phyloP scores from a whole-genome alignment of 305 asterid genomes.

The Plantago coronopus region DNA sequence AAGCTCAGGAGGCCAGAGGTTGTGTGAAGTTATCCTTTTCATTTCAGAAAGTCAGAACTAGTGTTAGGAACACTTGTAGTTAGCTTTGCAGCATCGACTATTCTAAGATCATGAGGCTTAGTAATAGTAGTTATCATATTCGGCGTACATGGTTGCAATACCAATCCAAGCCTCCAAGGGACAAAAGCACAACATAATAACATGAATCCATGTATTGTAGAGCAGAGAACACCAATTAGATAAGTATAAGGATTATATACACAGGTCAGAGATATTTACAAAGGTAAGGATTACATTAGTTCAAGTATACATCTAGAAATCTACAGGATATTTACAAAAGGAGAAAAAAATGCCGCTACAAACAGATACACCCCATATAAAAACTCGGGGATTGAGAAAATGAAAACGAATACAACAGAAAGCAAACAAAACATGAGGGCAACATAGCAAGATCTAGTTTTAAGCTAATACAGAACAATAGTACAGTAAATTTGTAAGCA shows the following conservation, averaged over 20 bases:
- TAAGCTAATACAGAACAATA: constrained; percentile 50
- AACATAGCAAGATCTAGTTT: constrained; percentile 34
- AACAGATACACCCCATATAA: constrained; percentile 37
- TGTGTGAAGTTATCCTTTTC: too few species aligned
- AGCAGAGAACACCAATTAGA: too few species aligned
- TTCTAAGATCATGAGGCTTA: too few species aligned
- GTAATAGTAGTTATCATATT: too few species aligned
- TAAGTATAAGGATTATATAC: constrained; percentile 6
- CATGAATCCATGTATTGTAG: too few species aligned
- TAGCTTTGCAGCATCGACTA: too few species aligned
- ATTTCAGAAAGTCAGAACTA: too few species aligned
- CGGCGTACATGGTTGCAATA: too few species aligned
- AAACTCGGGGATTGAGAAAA: constrained; percentile 26
- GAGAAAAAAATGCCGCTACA: constrained; percentile 6
- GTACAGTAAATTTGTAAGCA: constrained; percentile 33
- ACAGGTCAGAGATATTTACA: constrained; percentile 28
- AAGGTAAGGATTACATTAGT: constrained; percentile 24
- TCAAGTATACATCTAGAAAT: constrained; percentile 22
- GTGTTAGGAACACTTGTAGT: too few species aligned
- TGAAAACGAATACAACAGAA: constrained; percentile 25
- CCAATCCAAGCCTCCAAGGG: too few species aligned
- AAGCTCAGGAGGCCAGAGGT: too few species aligned
- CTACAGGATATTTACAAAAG: constrained; percentile 26
- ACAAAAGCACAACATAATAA: too few species aligned
- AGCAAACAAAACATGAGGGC: constrained; percentile 24